Base-by-base conservation (phyloP, 2,329 filamentous ascomycete species). In the Aphanocladium album region DNA sequence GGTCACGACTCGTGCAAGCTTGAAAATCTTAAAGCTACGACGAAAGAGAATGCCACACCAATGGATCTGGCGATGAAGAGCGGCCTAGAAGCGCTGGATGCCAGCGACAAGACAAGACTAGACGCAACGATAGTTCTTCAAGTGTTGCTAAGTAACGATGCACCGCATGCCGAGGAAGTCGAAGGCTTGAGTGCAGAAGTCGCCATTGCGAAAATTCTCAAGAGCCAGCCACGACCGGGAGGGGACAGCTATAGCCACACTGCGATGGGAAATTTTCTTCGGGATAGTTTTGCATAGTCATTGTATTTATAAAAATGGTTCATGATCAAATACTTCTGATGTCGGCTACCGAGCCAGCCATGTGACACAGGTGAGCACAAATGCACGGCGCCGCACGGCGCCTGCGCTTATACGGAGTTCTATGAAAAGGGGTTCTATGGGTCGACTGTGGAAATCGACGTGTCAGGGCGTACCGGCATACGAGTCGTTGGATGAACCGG, bases 1-100 rank as follows among this genome's bases (percentile, higher is more conserved):
- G 51, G 63, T 2, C 60, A 71, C 9, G 75, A 77, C 53, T 65
- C 71, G 3, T 45, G 54, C 21, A 70, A 64, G 30, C 45, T 64
- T 2, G 47, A 65, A 9, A 75, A 75, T 57, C 59, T 76, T 17
- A 61, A 50, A 8, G 64, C 60, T 1, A 35, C 57, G 1, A 70
- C 63, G 23, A 61, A 57, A 1, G 27, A 58, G 2, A 69, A 69
- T 2, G 55, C 60, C n/a, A 73, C 73, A 0, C 74, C 74, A 1
- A 60, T 75, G 2, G 67, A 65, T 3, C 66, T 73, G 51, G 69
- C 73, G 2, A 67, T 76, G 39, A 47, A 39, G 21, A 54, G 57
- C 27, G 57, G 41, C 11, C 23, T 60, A 16, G 33, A 54, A 27
- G 46, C 49, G 6, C 30, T 60, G 11, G 23, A 47, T 21, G 5